These are phyloP conservation scores for Bruguiera hainesii DNA, from an alignment of 441 rosid species.

Conservation along the genomic window DNA sequence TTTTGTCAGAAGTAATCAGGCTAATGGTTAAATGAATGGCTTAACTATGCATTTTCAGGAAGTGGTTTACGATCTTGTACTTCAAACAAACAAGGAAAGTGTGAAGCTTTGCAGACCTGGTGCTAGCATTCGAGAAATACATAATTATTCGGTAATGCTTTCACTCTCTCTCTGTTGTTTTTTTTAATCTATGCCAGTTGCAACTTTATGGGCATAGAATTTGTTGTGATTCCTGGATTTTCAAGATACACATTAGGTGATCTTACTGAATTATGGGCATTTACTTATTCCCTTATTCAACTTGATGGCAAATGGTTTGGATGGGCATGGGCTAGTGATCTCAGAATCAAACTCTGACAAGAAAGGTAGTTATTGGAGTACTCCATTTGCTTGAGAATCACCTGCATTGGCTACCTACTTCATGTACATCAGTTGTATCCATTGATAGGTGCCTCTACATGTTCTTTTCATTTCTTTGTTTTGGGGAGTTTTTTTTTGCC, in stretches of 20 bases:
- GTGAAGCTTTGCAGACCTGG: conserved; percentile 83
- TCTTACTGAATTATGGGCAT: not conserved
- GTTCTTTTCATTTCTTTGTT: not conserved
- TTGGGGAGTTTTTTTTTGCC: not conserved
- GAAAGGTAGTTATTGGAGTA: not conserved
- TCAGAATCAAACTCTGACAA: not conserved
- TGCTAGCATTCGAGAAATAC: conserved; percentile 61
- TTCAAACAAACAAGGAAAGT: conserved; percentile 77
- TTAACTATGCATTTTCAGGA: conserved; percentile 39
- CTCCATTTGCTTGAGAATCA: conserved; percentile 4
- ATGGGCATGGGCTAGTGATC: not conserved
- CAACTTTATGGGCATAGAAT: not conserved
- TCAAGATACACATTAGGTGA: not conserved
- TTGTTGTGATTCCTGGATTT: not conserved
- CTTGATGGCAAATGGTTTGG: not conserved
- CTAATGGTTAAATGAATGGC: not conserved
- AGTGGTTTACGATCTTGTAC: conserved; percentile 83
- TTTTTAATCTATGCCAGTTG: not conserved
- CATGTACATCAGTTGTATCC: not conserved
- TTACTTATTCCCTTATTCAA: not conserved
- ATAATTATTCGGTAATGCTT: conserved; percentile 62
- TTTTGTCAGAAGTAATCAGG: not conserved
- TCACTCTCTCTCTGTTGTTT: conserved; percentile 12
- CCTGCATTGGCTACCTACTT: not conserved
- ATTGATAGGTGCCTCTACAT: not conserved